These are phyloP conservation scores for Yamadazyma taylorii DNA, from an alignment of 1,139 yeast genomes.

Conservation along the genomic window DNA sequence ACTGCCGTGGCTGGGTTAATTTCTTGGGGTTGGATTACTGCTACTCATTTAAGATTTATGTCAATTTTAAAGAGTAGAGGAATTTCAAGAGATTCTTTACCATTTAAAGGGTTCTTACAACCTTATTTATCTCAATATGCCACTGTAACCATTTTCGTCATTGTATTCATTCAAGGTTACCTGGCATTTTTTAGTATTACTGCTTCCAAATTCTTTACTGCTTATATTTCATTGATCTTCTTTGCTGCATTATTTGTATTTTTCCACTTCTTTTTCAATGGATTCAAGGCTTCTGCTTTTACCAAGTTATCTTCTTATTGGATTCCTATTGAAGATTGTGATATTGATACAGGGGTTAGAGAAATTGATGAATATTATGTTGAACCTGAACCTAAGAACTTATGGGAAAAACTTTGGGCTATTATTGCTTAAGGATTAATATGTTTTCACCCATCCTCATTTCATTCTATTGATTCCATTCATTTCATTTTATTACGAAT, in stretches of 20 bases:
- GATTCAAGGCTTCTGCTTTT: constrained; percentile 33
- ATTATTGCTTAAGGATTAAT: constrained; percentile 17
- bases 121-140: constrained; percentile 67
- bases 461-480: constrained; percentile 1
- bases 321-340: constrained; percentile 53
- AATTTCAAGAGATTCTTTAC: constrained; percentile 62
- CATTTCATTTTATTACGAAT: background rate
- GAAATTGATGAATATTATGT: constrained; percentile 55
- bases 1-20: constrained; percentile 76
- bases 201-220: constrained; percentile 59
- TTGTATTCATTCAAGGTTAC: constrained; percentile 72
- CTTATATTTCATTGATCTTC: constrained; percentile 63
- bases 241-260: constrained; percentile 52
- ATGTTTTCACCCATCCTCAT: constrained; percentile 3
- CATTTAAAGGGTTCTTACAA: constrained; percentile 67
- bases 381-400: constrained; percentile 49
- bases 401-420: constrained; percentile 58
- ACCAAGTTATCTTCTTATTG: constrained; percentile 31
- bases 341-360: constrained; percentile 61
- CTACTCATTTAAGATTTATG: constrained; percentile 70
- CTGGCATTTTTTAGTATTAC: constrained; percentile 55
- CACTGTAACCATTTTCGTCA: constrained; percentile 46
- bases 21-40: constrained; percentile 69
- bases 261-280: constrained; percentile 52
- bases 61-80: constrained; percentile 56